Base-by-base conservation (phyloP, 257 asterid genomes). In the Solanum boliviense region DNA sequence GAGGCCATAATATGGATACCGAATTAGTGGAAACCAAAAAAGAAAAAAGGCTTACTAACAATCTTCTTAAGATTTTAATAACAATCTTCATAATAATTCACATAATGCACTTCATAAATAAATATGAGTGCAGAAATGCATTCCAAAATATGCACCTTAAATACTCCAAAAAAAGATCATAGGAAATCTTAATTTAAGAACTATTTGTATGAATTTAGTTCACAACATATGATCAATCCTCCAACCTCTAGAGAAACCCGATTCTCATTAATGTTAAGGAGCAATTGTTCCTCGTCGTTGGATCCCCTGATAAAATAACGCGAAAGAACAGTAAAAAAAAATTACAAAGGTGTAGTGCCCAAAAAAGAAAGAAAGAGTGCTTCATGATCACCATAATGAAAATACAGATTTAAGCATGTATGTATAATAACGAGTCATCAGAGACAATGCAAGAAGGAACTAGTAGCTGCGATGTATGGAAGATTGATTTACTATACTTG, bases 251-350 rank as follows among this genome's bases (percentile, higher is more conserved):
- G 83, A 18, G 91, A 88, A 62, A 90, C 94, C 75, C 96, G 90
- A 46, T 95, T 93, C 87, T 93, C 98, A 89, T 93, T 95, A 79
- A 94, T 94, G 20, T 95, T 94, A 92, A 41, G 90, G 84, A 94
- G 92, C 93, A 95, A 88, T 62, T 96, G 98, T 44, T 91, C 89
- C 95, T 89, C 7, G 95, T 93, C 0, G 96, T 93, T 23, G 94
- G 95, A 87, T 94, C 98, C 86, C 95, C 97, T 93, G 78, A 31
- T 15, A 89, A 90, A 58, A 41, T 9, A 41, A 78, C 0, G 13
- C 35, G 15, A 44, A 25, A 25, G 29, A 44, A n/a, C n/a, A 25
- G 0, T 38, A 18, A 18, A n/a, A 41, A 21, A 39, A 25, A 41
- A 7, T 34, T 27, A 6, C 25, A 60, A 34, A n/a, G 21, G 31